Evolutionary conservation across 2,329 filamentous ascomycete genomes (phyloP).

Genomic region (Verticillium isaacii): DNA sequence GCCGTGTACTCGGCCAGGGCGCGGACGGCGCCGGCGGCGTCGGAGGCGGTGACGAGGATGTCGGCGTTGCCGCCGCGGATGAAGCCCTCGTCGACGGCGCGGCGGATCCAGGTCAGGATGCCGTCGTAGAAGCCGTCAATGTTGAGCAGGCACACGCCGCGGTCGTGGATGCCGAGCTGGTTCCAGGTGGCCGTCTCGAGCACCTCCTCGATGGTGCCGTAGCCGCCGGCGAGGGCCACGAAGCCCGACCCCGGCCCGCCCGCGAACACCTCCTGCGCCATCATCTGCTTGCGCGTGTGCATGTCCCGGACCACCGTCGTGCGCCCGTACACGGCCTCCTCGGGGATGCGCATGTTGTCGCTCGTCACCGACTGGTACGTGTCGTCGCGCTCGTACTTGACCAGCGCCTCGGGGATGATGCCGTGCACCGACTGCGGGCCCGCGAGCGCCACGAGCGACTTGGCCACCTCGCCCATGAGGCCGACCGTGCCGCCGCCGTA

Average conservation of each 20-base stretch:
- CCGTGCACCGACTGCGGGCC: constrained; percentile 84
- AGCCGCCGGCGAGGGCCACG: constrained; percentile 82
- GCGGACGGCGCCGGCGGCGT: constrained; percentile 66
- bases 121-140: constrained; percentile 91
- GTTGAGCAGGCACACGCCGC: constrained; percentile 78
- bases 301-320: constrained; percentile 92
- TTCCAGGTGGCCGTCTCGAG: constrained; percentile 93
- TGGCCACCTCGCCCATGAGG: constrained; percentile 91
- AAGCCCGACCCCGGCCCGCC: constrained; percentile 84
- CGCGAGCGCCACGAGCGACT: constrained; percentile 75
- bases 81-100: constrained; percentile 72
- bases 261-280: constrained; percentile 81
- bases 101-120: constrained; percentile 74
- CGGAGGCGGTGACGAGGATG: constrained; percentile 75
- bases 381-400: constrained; percentile 69
- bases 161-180: constrained; percentile 85
- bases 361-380: constrained; percentile 42
- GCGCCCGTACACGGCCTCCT: constrained; percentile 65
- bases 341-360: constrained; percentile 54
- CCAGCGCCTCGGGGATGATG: constrained; percentile 83
- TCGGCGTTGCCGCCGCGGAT: constrained; percentile 63
- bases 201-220: constrained; percentile 93
- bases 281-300: constrained; percentile 92
- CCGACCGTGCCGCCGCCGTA: constrained; percentile 94
- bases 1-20: constrained; percentile 70